Percentiles rank a stretch among this genome's conserved stretches.
Conservation (phyloP, 2,329 filamentous ascomycete genomes). For the Torrubiella hemipterigena region DNA sequence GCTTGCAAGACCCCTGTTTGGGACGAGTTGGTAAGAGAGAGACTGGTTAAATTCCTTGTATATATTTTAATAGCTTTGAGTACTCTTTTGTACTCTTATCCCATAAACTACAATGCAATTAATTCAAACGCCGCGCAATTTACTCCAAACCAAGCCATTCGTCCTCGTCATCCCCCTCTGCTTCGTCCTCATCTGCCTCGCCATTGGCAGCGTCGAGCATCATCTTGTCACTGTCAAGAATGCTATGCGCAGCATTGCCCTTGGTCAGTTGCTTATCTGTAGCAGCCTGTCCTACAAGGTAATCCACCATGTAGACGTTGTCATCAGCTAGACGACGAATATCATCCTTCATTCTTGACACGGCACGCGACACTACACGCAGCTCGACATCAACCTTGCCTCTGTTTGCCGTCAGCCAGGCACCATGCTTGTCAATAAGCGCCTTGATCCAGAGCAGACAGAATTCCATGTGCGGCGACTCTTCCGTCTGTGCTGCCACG, state of each 20-base stretch:
- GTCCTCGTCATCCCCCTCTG: constrained; percentile 25
- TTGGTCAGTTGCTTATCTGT: constrained; percentile 12
- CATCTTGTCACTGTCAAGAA: constrained; percentile 14
- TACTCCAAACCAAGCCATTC: constrained; percentile 39
- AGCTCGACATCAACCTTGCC: constrained; percentile 75
- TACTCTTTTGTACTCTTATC: no score
- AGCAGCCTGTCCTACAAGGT: constrained; percentile 47
- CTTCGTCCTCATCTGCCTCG: constrained; percentile 17
- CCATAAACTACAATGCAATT: constrained; percentile 3
- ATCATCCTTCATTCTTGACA: constrained; percentile 70
- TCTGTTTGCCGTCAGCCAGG: constrained; percentile 71
- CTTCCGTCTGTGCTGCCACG: constrained; percentile 76
- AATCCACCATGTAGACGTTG: constrained; percentile 83
- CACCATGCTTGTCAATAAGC: constrained; percentile 68
- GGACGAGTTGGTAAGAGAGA: no score
- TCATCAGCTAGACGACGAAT: constrained; percentile 74
- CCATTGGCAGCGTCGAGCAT: constrained; percentile 16
- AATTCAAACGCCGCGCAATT: constrained; percentile 2
- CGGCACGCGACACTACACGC: constrained; percentile 67
- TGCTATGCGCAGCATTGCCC: constrained; percentile 10
- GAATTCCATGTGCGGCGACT: constrained; percentile 89
- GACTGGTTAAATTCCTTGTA: no score
- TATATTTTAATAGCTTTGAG: no score
- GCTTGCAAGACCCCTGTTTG: no score
- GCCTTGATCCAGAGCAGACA: constrained; percentile 88